Percentiles rank a stretch among this genome's conserved stretches.
Evolutionary conservation across 2,329 filamentous ascomycete species (phyloP).

Genomic region (Chrysoporthe cubensis): DNA sequence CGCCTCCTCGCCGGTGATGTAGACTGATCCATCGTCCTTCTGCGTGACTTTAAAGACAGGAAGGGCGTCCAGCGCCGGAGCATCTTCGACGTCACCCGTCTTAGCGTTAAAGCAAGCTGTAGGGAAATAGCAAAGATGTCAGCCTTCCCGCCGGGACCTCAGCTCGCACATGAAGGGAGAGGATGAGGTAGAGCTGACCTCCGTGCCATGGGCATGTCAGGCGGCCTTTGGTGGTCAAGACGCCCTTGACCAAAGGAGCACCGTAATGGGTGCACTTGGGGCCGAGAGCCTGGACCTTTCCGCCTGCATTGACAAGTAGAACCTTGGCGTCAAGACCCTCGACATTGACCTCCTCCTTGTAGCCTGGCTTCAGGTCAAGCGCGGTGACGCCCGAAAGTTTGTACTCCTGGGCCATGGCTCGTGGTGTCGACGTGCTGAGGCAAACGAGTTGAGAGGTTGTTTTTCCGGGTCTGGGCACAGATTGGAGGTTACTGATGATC

Average conservation of each 20-base stretch:
- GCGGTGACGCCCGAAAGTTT: constrained; percentile 78
- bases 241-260: constrained; percentile 83
- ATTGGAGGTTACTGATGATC: neutral
- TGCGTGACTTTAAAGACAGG: constrained; percentile 80
- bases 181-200: constrained; percentile 54
- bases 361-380: constrained; percentile 74
- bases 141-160: constrained; percentile 10
- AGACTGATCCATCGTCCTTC: constrained; percentile 81
- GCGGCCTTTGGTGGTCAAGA: constrained; percentile 79
- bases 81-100: constrained; percentile 93
- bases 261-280: constrained; percentile 91
- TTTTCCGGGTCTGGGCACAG: neutral
- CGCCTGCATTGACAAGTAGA: constrained; percentile 77
- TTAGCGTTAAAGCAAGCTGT: constrained; percentile 88
- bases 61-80: constrained; percentile 86
- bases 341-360: constrained; percentile 88
- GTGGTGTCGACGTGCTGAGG: constrained; percentile 26
- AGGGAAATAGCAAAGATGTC: constrained; percentile 4
- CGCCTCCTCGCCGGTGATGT: constrained; percentile 78
- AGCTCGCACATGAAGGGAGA: neutral
- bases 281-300: constrained; percentile 77
- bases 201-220: constrained; percentile 97
- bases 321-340: constrained; percentile 91
- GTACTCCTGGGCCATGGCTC: constrained; percentile 61
- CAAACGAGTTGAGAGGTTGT: no score